Evolutionary conservation across 2,329 filamentous ascomycete genomes (phyloP).

Genomic region (Phaeosphaeriaceae sp.): DNA sequence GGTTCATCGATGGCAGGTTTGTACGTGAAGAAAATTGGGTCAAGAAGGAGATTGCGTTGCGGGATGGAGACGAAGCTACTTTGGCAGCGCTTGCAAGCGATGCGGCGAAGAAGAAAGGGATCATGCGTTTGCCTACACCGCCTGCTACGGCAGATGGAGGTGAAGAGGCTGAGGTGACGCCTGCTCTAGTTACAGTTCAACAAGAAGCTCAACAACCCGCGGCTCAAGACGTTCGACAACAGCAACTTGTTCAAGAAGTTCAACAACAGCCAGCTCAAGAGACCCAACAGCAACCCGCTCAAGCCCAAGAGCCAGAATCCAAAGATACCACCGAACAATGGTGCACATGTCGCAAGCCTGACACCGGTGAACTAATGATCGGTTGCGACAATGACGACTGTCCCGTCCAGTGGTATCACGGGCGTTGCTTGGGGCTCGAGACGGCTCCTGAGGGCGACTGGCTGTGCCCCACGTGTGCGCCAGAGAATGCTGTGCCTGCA

Average conservation of each 20-base stretch:
- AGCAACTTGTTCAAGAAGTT: not conserved
- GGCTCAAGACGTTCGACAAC: not conserved
- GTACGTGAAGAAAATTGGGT: not conserved
- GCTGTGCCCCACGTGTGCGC: constrained; percentile 6
- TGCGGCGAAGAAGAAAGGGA: not conserved
- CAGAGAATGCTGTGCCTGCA: not conserved
- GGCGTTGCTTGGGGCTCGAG: constrained; percentile 6
- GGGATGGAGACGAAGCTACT: not conserved
- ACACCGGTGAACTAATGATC: constrained; percentile 11
- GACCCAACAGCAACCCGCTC: not conserved
- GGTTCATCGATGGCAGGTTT: not conserved
- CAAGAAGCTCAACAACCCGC: too few species aligned
- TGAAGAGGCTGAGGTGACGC: not conserved
- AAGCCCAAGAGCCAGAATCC: not conserved
- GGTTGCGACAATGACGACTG: constrained; percentile 10
- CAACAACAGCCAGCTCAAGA: not conserved
- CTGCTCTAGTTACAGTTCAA: too few species aligned
- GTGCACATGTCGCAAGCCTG: constrained; percentile 10
- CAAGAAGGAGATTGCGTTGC: not conserved
- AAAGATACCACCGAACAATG: not conserved
- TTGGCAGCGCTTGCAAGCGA: not conserved
- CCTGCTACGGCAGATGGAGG: not conserved
- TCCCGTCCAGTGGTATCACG: constrained; percentile 10
- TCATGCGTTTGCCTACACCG: not conserved
- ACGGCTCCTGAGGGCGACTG: constrained; percentile 1